A percentile compares a stretch with the other conserved stretches of the same genome.
These are phyloP conservation scores for Exophiala mesophila DNA, from an alignment of 2,329 filamentous ascomycete species.

Conservation along the genomic window DNA sequence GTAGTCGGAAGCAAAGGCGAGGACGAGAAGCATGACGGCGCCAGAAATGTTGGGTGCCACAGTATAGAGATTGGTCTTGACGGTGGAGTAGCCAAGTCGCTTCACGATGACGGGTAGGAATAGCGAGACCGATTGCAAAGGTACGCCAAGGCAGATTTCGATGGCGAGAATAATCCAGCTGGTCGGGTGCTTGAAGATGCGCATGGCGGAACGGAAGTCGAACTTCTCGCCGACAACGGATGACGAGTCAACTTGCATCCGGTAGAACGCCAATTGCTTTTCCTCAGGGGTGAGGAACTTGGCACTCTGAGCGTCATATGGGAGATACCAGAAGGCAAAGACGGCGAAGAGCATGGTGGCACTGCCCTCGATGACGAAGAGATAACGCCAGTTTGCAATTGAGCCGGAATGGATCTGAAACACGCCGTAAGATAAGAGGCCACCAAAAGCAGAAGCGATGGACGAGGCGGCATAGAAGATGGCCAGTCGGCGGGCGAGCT, in stretches of 20 bases:
- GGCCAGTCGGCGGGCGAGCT: conserved; percentile 65
- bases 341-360: conserved; percentile 57
- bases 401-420: conserved; percentile 52
- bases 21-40: conserved; percentile 64
- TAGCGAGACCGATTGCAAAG: conserved; percentile 52
- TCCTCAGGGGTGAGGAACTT: conserved; percentile 63
- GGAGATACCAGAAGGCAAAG: conserved; percentile 67
- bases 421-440: conserved; percentile 55
- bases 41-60: conserved; percentile 75
- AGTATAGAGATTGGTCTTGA: conserved; percentile 73
- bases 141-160: conserved; percentile 56
- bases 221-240: conserved; percentile 57
- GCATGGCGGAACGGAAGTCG: conserved; percentile 47
- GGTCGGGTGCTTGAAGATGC: conserved; percentile 51
- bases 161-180: conserved; percentile 53
- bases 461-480: conserved; percentile 72
- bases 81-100: conserved; percentile 49
- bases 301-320: conserved; percentile 58
- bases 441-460: conserved; percentile 64
- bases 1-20: conserved; percentile 67
- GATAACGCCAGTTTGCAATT: conserved; percentile 49
- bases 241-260: conserved; percentile 72
- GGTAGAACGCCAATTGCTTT: conserved; percentile 62
- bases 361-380: conserved; percentile 54
- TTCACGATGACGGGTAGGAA: conserved; percentile 57